These are phyloP conservation scores for Fusarium guadeloupense DNA, from an alignment of 2,329 filamentous ascomycete genomes.

Conservation along the genomic window DNA sequence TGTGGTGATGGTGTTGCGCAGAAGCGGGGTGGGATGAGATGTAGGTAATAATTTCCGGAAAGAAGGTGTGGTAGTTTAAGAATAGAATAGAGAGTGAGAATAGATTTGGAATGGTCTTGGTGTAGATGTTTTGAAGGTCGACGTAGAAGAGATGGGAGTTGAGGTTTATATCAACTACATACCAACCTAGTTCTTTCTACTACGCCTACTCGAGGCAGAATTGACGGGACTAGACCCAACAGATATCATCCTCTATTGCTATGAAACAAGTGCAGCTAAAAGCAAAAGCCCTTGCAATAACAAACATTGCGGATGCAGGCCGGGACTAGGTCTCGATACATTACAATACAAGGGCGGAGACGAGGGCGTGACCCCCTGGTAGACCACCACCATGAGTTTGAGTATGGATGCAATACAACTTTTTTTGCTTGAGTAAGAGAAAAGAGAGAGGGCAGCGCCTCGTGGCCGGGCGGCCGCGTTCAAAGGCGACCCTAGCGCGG, in stretches of 20 bases:
- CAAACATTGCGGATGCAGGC: conserved; percentile 12
- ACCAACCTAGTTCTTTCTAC: neutral
- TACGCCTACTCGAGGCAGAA: conserved; percentile 17
- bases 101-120: neutral
- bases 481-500: conserved; percentile 35
- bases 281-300: neutral
- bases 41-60: conserved; percentile 10
- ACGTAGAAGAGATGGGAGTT: neutral
- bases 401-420: conserved; percentile 15
- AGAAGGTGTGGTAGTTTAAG: neutral
- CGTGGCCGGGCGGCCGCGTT: conserved; percentile 35
- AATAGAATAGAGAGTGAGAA: conserved; percentile 2
- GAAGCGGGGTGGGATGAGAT: conserved; percentile 24
- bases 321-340: conserved; percentile 26
- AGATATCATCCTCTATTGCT: conserved; percentile 2
- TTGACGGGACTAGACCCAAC: conserved; percentile 2
- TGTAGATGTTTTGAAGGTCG: neutral
- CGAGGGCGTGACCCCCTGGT: conserved; percentile 3
- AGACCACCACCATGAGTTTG: neutral
- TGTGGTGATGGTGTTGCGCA: conserved; percentile 33
- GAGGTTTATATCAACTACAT: conserved; percentile 29
- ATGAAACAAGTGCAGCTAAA: no score
- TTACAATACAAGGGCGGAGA: conserved; percentile 9
- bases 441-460: conserved; percentile 5
- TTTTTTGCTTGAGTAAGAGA: conserved; percentile 21